A percentile compares a stretch with the other conserved stretches of the same genome.
Evolutionary conservation across 2,329 filamentous ascomycete genomes (phyloP).

Genomic region (Venturia oleaginea): DNA sequence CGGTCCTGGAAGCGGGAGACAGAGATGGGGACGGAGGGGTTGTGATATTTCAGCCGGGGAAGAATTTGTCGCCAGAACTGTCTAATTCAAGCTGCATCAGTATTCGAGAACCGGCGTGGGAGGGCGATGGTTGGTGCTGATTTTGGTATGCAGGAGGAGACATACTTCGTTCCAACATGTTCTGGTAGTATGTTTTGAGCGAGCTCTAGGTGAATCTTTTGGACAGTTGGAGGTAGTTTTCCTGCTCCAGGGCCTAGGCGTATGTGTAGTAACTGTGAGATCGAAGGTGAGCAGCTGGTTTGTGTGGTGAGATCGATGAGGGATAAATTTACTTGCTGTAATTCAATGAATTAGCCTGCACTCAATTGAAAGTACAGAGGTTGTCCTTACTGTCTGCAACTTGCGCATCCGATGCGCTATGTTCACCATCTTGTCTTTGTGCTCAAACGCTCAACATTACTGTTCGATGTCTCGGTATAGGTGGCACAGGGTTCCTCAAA

Average conservation of each 20-base stretch:
- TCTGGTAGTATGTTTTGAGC: conserved; percentile 54
- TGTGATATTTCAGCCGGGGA: conserved; percentile 87
- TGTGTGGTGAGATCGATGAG: not conserved
- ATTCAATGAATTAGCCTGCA: conserved; percentile 8
- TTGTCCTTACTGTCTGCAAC: conserved; percentile 56
- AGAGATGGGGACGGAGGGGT: conserved; percentile 75
- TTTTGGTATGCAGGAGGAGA: conserved; percentile 22
- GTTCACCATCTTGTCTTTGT: conserved; percentile 38
- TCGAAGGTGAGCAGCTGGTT: not conserved
- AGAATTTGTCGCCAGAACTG: conserved; percentile 84
- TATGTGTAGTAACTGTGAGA: conserved; percentile 59
- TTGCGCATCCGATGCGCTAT: conserved; percentile 63
- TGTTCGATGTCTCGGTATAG: not conserved
- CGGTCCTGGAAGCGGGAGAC: conserved; percentile 59
- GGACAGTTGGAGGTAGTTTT: conserved; percentile 66
- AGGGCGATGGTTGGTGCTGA: conserved; percentile 21
- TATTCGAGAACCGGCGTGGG: not conserved
- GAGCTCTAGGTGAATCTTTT: conserved; percentile 67
- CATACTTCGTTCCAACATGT: conserved; percentile 62
- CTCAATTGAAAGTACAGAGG: conserved; percentile 11
- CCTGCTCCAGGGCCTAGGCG: conserved; percentile 76
- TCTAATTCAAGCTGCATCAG: conserved; percentile 35
- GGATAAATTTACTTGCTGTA: not conserved
- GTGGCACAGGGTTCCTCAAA: too few relatives aligned
- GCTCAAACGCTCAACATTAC: not conserved